Evolutionary conservation across 2,329 filamentous ascomycete species (phyloP).

Genomic region (Botryotinia calthae): DNA sequence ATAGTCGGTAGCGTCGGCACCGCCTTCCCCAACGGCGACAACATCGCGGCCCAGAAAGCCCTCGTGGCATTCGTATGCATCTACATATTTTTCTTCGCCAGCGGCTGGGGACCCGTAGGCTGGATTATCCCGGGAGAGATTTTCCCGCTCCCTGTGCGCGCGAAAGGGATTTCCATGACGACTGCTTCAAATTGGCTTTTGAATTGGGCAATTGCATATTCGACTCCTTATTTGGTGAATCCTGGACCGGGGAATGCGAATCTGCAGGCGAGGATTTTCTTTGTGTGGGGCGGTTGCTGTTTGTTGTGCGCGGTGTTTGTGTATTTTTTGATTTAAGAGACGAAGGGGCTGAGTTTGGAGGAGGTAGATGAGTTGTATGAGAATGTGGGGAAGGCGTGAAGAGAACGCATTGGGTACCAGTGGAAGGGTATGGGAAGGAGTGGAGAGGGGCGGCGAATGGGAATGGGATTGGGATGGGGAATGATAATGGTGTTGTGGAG

Average conservation of each 20-base stretch:
- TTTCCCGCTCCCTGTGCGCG: slow-evolving; percentile 73
- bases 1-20: slow-evolving; percentile 65
- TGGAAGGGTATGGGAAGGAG: background rate
- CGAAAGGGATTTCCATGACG: slow-evolving; percentile 69
- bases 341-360: slow-evolving; percentile 69
- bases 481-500: background rate
- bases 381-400: slow-evolving; percentile 9
- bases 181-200: slow-evolving; percentile 89
- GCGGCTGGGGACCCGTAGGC: slow-evolving; percentile 43
- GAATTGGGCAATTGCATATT: slow-evolving; percentile 69
- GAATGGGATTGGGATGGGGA: background rate
- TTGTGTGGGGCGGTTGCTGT: slow-evolving; percentile 60
- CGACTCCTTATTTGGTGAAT: slow-evolving; percentile 66
- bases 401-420: slow-evolving; percentile 9
- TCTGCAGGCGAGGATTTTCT: slow-evolving; percentile 40
- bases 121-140: slow-evolving; percentile 87
- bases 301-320: slow-evolving; percentile 52
- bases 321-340: slow-evolving; percentile 59
- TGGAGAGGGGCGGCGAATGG: background rate
- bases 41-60: slow-evolving; percentile 49
- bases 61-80: slow-evolving; percentile 59
- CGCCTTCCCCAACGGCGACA: slow-evolving; percentile 41
- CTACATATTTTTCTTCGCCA: slow-evolving; percentile 23
- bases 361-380: slow-evolving; percentile 64
- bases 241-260: slow-evolving; percentile 43